Evolutionary conservation across 1,284 basidiomycete genomes (phyloP), one percentile per base, ranked within the genome.

Genomic region (Apiotrichum veenhuisii): DNA sequence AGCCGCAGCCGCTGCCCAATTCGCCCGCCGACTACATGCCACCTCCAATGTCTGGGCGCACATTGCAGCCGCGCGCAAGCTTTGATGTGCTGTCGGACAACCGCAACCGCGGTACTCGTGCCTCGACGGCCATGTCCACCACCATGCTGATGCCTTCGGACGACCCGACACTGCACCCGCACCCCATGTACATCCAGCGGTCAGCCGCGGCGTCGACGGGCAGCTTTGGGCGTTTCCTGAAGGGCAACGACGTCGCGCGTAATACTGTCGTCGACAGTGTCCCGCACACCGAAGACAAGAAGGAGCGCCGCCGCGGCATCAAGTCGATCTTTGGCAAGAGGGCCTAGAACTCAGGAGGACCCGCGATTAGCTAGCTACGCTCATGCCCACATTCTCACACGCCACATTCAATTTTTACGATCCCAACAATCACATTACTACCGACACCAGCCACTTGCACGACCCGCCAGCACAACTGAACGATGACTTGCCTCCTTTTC

Each of bases 151-250:
- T 40, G 25, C 38, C 26, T 4, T 22, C 15, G 22, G 17, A 38
- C 23, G 49, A 52, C 45, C 65, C 61, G 22, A 17, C 20, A 8
- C 34, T 20, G 30, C 30, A 34, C 22, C 46, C 46, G 30, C 63
- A 67, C 50, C 62, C 58, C 52, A 69, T 71, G 66, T 71, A 71
- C 53, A 63, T 61, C 33, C 58, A 71, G 41, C 61, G 63, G 22
- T 33, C 54, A 0, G 64, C 53, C 3, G 60, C 54, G 4, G 65
- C 54, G 17, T 65, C 63, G 2, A 64, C 58, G 2, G 64, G 61
- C 12, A 64, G 60, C 45, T 67, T 68, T 48, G 64, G 62, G 11
- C 42, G 59, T 23, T 61, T 55, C 55, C 45, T 58, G 38, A 57
- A 50, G 51, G 50, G 50, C 41, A 34, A 36, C 33, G 45, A 44